Conservation (phyloP, 768 basidiomycete species). For the Tylopilus rubrobrunneus region DNA sequence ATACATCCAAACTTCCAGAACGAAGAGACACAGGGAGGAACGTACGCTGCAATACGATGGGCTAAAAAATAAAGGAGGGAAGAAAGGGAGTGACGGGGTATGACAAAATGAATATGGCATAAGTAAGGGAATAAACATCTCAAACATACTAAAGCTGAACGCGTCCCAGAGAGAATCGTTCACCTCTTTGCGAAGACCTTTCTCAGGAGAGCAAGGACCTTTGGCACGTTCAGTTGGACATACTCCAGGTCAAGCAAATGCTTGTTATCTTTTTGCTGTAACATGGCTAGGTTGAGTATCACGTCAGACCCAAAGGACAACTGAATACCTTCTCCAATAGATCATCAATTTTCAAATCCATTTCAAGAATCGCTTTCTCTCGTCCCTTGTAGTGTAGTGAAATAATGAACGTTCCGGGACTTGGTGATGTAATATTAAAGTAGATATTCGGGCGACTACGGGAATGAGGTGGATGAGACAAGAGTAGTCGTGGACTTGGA, state of each 20-base stretch:
- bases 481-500: neutral
- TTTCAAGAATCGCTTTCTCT: conserved; percentile 98
- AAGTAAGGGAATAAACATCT: conserved; percentile 26
- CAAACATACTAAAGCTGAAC: conserved; percentile 14
- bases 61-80: conserved; percentile 3
- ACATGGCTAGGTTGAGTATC: conserved; percentile 11
- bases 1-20: conserved; percentile 34
- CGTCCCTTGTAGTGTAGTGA: conserved; percentile 98
- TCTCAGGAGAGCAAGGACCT: conserved; percentile 87
- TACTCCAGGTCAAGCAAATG: conserved; percentile 96
- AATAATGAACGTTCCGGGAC: conserved; percentile 98
- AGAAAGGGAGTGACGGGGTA: conserved; percentile 27
- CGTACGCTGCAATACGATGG: conserved; percentile 18
- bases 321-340: conserved; percentile 84
- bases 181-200: conserved; percentile 90
- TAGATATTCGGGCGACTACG: conserved; percentile 93
- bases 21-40: conserved; percentile 23
- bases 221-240: conserved; percentile 94
- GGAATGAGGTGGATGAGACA: neutral
- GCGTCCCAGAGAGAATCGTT: conserved; percentile 21
- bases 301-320: neutral
- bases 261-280: conserved; percentile 98
- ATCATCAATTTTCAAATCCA: conserved; percentile 99
- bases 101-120: conserved; percentile 33
- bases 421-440: conserved; percentile 97